Evolutionary conservation across 768 basidiomycete genomes (phyloP).

Genomic region (Phanerochaete sordida): DNA sequence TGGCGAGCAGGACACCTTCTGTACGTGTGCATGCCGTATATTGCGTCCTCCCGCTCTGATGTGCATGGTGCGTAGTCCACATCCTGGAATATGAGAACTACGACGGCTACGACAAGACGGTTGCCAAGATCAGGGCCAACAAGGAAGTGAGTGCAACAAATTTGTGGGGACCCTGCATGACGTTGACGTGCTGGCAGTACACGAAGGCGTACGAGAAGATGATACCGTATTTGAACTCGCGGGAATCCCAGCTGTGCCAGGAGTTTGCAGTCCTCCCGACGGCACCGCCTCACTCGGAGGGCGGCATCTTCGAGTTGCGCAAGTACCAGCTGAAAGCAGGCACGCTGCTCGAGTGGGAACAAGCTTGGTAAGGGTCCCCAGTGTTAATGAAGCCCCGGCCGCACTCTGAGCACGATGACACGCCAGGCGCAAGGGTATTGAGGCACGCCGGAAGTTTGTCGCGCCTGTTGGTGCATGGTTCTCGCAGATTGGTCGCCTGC

Average conservation of each 20-base stretch:
- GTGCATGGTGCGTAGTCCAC: slow-evolving; percentile 35
- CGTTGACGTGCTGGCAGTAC: slow-evolving; percentile 42
- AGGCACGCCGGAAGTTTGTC: slow-evolving; percentile 86
- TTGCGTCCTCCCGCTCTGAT: neutral
- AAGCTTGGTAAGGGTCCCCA: slow-evolving; percentile 62
- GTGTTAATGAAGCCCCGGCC: neutral
- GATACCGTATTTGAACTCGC: slow-evolving; percentile 70
- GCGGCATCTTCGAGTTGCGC: slow-evolving; percentile 92
- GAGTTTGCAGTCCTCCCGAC: slow-evolving; percentile 97
- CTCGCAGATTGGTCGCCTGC: slow-evolving; percentile 78
- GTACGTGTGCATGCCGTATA: slow-evolving; percentile 31
- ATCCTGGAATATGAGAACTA: slow-evolving; percentile 96
- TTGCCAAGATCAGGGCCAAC: slow-evolving; percentile 47
- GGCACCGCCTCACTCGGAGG: slow-evolving; percentile 78
- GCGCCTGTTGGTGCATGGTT: slow-evolving; percentile 91
- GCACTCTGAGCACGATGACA: neutral
- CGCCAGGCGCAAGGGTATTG: slow-evolving; percentile 85
- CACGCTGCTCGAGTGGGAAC: slow-evolving; percentile 91
- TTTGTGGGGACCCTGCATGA: neutral
- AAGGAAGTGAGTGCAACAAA: slow-evolving; percentile 53
- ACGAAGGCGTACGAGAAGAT: slow-evolving; percentile 64
- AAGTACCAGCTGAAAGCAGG: slow-evolving; percentile 88
- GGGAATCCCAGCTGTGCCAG: slow-evolving; percentile 77
- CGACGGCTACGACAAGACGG: slow-evolving; percentile 80
- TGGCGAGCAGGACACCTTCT: slow-evolving; percentile 86